Evolutionary conservation across 495 filamentous ascomycete species (phyloP).

Genomic region (Xylaria flabelliformis): DNA sequence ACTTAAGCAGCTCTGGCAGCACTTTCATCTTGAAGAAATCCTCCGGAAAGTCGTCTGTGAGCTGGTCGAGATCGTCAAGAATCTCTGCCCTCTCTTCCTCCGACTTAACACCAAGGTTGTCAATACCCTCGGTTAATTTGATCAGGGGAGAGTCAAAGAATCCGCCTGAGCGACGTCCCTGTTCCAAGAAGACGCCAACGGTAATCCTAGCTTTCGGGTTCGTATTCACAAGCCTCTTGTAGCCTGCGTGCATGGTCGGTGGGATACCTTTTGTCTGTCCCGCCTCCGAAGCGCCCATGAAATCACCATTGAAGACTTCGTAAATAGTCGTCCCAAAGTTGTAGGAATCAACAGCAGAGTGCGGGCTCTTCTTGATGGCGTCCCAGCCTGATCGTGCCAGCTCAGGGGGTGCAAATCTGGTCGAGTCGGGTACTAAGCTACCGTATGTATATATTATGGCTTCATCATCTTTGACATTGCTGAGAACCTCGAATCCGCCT

Average conservation of each 20-base stretch:
- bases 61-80: constrained; percentile 81
- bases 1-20: constrained; percentile 93
- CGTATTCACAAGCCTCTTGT: constrained; percentile 84
- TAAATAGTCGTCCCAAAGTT: constrained; percentile 83
- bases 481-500: constrained; percentile 89
- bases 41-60: constrained; percentile 93
- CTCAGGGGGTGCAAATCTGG: constrained; percentile 84
- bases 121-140: constrained; percentile 87
- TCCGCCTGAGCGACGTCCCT: constrained; percentile 78
- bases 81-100: constrained; percentile 86
- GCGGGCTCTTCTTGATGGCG: constrained; percentile 78
- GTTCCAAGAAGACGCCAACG: constrained; percentile 84
- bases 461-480: constrained; percentile 94
- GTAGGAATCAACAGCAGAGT: constrained; percentile 85
- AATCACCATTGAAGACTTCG: constrained; percentile 90
- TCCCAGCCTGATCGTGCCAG: constrained; percentile 88
- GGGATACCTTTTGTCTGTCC: constrained; percentile 87
- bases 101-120: constrained; percentile 86
- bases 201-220: constrained; percentile 89
- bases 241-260: constrained; percentile 83
- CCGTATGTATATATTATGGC: constrained; percentile 90
- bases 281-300: constrained; percentile 72
- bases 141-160: constrained; percentile 95
- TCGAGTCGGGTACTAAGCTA: constrained; percentile 81
- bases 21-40: constrained; percentile 98